Conservation (phyloP, 2,329 filamentous ascomycete genomes). For the Zasmidium citrigriseum region DNA sequence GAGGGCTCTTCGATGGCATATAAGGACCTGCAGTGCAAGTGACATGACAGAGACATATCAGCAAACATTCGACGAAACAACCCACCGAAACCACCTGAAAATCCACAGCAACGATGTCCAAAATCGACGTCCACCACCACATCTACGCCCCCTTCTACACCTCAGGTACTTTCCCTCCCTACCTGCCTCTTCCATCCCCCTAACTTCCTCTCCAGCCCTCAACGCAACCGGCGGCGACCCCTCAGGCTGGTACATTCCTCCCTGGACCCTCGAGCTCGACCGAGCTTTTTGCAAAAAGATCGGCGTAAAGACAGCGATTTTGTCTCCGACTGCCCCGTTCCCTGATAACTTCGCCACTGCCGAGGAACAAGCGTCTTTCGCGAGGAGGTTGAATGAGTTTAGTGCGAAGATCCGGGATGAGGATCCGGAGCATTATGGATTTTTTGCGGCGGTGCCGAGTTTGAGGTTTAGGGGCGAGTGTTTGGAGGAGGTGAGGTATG, state of each 20-base stretch:
- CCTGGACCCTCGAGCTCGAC: not conserved
- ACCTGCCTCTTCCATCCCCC: too few relatives aligned
- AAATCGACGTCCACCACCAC: not conserved
- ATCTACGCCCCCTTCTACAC: not conserved
- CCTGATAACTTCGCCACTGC: not conserved
- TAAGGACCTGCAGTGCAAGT: too few relatives aligned
- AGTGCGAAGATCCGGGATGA: not conserved
- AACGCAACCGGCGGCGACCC: not conserved
- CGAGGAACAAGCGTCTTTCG: not conserved
- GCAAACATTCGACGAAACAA: not conserved
- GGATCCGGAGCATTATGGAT: not conserved
- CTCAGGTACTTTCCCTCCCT: too few relatives aligned
- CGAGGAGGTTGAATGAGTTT: not conserved
- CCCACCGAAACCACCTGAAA: not conserved
- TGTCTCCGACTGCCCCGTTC: not conserved
- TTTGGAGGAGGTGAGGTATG: not conserved
- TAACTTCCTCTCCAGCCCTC: not conserved
- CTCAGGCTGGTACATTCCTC: not conserved
- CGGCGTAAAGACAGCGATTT: not conserved
- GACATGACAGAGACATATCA: not conserved
- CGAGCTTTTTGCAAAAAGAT: not conserved
- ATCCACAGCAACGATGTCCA: not conserved
- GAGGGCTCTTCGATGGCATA: too few relatives aligned
- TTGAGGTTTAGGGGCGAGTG: not conserved
- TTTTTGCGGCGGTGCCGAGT: constrained; percentile 1